Evolutionary conservation across 2,329 filamentous ascomycete genomes (phyloP), one percentile per base, ranked within the genome.

Genomic region (Colletotrichum liaoningense): DNA sequence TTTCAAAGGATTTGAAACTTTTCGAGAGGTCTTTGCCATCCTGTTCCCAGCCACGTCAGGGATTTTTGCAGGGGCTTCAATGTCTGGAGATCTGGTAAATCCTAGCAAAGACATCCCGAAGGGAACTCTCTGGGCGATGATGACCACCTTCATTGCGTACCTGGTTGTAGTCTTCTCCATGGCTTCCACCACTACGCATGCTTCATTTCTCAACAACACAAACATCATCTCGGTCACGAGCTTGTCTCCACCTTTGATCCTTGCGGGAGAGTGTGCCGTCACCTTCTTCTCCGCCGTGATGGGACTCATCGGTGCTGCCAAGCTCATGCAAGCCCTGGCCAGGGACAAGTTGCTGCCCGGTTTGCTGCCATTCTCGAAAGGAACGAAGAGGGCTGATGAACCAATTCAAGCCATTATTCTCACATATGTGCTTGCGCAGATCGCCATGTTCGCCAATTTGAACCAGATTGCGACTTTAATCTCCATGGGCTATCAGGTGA

Each of bases 381-480:
- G 94, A 22, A 94, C 92, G 0, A 89, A 88, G 74, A 91, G 89
- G 73, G 87, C 86, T 2, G 94, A 97, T 77, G 93, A 96, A 76
- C 95, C 95, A 0, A 88, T 93, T 7, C 87, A 91, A 77, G 94
- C 95, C 4, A 93, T 97, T 65, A 81, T 96, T 24, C 82, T 95
- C 42, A 97, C 94, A 0, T 96, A 93, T 78, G 76, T 89, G 4
- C 89, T 96, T 69, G 92, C 94, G 1, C 95, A 97, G 79, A 76
- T 95, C 33, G 94, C 94, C 0, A 92, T 97, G 82, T 88, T 97
- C 63, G 93, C 93, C 57, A 91, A 97, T 78, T 89, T 97, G 76
- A 97, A 97, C 80, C 93, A 94, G 79, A 97, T 97, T 77, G 95
- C 95, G 6, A 96, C 94, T 0, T 91, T 97, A 70, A 94, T 97